These are phyloP conservation scores for Termitomyces sp. DNA, from an alignment of 768 basidiomycete genomes.

Conservation along the genomic window DNA sequence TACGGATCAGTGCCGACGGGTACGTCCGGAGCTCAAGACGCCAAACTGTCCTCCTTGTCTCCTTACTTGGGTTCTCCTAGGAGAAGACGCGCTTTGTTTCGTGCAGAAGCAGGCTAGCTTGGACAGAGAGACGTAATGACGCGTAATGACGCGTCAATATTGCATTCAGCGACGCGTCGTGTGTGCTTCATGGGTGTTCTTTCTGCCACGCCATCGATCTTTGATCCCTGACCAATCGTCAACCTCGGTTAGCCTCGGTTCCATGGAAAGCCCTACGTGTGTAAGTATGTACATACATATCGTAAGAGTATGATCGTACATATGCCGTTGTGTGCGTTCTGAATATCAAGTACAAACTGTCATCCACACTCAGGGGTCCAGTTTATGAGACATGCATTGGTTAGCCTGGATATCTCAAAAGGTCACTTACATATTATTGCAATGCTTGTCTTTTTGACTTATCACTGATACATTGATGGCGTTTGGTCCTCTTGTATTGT, in stretches of 20 bases:
- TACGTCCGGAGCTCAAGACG: slow-evolving; percentile 15
- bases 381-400: background rate
- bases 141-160: slow-evolving; percentile 45
- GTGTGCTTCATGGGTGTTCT: slow-evolving; percentile 13
- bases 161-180: slow-evolving; percentile 12
- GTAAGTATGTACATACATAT: background rate
- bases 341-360: background rate
- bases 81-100: slow-evolving; percentile 10
- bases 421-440: background rate
- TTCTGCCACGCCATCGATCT: slow-evolving; percentile 18
- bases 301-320: background rate
- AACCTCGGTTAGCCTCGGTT: slow-evolving; percentile 19
- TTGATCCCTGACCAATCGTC: slow-evolving; percentile 22
- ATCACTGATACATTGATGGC: background rate
- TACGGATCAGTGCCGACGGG: slow-evolving; percentile 33
- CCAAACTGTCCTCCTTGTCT: slow-evolving; percentile 1
- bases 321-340: background rate
- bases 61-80: background rate
- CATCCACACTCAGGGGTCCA: background rate
- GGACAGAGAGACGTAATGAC: slow-evolving; percentile 31
- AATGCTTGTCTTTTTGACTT: too few species aligned
- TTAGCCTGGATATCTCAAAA: background rate
- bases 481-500: background rate
- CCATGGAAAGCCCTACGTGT: slow-evolving; percentile 14
- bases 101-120: background rate